Conservation (phyloP, 169 alveolate species). For the Eimeria brunetti region DNA sequence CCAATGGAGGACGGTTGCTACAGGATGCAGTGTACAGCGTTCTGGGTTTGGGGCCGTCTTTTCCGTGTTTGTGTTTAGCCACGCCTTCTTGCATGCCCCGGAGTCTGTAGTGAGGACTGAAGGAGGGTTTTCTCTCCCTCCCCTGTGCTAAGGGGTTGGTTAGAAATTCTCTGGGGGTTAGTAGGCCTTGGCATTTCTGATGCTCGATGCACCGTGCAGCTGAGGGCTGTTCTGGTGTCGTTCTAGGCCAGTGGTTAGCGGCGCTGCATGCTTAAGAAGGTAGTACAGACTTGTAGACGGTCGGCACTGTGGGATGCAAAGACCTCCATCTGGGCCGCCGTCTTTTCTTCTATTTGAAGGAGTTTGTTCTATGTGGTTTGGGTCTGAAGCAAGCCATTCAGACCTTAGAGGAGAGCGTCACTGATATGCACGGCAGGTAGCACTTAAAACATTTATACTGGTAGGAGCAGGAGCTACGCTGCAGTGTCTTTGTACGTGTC, state of each 20-base stretch:
- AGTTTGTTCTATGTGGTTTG: not conserved
- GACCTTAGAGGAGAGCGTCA: not conserved
- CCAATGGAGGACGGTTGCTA: not conserved
- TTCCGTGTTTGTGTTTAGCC: not conserved
- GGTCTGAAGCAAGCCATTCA: not conserved
- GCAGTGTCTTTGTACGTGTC: not conserved
- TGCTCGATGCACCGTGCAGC: not conserved
- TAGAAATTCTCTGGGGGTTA: not conserved
- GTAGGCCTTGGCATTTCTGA: not conserved
- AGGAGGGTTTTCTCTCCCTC: not conserved
- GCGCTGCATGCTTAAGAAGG: not conserved
- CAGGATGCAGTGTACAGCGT: not conserved
- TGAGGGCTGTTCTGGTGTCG: not conserved
- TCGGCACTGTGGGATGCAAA: not conserved
- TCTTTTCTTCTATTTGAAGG: not conserved
- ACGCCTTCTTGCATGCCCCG: not conserved
- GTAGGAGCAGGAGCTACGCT: not conserved
- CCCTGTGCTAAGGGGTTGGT: not conserved
- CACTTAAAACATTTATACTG: not conserved
- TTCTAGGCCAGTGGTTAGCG: not conserved
- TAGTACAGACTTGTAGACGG: not conserved
- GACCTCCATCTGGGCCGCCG: not conserved
- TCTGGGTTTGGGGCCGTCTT: not conserved
- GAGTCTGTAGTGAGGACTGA: not conserved
- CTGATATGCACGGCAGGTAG: not conserved